Evolutionary conservation across 2,329 filamentous ascomycete species (phyloP).

Genomic region (Pyricularia pennisetigena): DNA sequence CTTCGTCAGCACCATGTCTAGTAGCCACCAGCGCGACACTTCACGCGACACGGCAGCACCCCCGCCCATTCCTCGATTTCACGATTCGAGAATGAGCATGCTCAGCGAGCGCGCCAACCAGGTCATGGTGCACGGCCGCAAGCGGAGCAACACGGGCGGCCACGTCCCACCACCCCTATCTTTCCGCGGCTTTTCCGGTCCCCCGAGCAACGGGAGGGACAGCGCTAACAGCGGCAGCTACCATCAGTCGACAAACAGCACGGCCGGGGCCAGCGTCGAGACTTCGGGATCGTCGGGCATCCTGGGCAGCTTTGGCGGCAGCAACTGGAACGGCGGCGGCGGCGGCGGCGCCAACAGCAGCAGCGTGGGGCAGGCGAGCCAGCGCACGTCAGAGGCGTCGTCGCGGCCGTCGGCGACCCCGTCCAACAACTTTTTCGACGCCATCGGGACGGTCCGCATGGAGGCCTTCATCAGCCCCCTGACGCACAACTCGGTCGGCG

Average conservation of each 20-base stretch:
- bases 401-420: conserved; percentile 17
- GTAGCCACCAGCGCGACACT: conserved; percentile 27
- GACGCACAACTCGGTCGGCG: conserved; percentile 22
- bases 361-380: conserved; percentile 23
- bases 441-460: conserved; percentile 88
- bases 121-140: conserved; percentile 57
- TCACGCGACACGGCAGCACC: conserved; percentile 58
- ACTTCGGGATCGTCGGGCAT: conserved; percentile 22
- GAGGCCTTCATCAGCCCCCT: conserved; percentile 81
- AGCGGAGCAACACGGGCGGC: conserved; percentile 81
- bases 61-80: conserved; percentile 61
- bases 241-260: conserved; percentile 44
- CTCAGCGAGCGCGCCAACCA: conserved; percentile 27
- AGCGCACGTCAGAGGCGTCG: conserved; percentile 46
- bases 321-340: conserved; percentile 10
- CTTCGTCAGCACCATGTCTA: neutral
- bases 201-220: conserved; percentile 13
- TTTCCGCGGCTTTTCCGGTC: conserved; percentile 69
- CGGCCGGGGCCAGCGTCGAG: conserved; percentile 33
- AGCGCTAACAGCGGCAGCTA: conserved; percentile 22
- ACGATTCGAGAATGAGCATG: conserved; percentile 28
- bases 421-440: conserved; percentile 66
- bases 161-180: conserved; percentile 59
- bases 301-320: conserved; percentile 24
- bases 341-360: conserved; percentile 17